These are phyloP conservation scores for Monosporozyma servazzii DNA, from an alignment of 805 yeast genomes.

Conservation along the genomic window DNA sequence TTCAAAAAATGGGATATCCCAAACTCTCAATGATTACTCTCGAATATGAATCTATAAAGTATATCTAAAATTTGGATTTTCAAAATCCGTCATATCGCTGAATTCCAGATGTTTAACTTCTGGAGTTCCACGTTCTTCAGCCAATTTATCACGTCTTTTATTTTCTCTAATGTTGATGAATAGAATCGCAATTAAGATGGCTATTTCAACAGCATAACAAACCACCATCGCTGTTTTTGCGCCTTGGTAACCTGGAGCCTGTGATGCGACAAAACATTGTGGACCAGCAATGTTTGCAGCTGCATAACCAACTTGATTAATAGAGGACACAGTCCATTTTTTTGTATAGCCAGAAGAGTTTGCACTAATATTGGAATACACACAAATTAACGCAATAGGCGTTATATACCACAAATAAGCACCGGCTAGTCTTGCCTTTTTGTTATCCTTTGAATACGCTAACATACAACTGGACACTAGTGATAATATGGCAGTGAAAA, in stretches of 20 bases:
- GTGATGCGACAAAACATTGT: slow-evolving; percentile 48
- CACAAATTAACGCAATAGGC: slow-evolving; percentile 31
- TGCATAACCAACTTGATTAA: slow-evolving; percentile 55
- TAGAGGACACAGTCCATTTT: slow-evolving; percentile 49
- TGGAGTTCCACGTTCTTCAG: slow-evolving; percentile 15
- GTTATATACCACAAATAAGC: slow-evolving; percentile 27
- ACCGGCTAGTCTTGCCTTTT: slow-evolving; percentile 34
- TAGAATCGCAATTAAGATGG: slow-evolving; percentile 27
- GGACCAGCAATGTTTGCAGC: slow-evolving; percentile 68
- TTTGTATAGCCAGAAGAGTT: slow-evolving; percentile 72
- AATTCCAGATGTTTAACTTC: slow-evolving; percentile 28
- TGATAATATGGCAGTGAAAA: slow-evolving; percentile 27
- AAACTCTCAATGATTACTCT: background rate
- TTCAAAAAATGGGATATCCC: background rate
- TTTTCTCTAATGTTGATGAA: slow-evolving; percentile 33
- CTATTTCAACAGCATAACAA: slow-evolving; percentile 36
- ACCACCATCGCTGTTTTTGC: slow-evolving; percentile 47
- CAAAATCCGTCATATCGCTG: slow-evolving; percentile 38
- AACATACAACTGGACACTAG: slow-evolving; percentile 34
- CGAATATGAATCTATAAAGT: slow-evolving; percentile 5
- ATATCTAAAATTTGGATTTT: slow-evolving; percentile 36
- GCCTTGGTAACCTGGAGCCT: slow-evolving; percentile 52
- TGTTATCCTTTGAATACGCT: slow-evolving; percentile 32
- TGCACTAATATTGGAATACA: slow-evolving; percentile 31
- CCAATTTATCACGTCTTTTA: slow-evolving; percentile 32